phyloP scores from a whole-genome alignment of 2,329 filamentous ascomycete species.

The Leptosphaerulina australis region DNA sequence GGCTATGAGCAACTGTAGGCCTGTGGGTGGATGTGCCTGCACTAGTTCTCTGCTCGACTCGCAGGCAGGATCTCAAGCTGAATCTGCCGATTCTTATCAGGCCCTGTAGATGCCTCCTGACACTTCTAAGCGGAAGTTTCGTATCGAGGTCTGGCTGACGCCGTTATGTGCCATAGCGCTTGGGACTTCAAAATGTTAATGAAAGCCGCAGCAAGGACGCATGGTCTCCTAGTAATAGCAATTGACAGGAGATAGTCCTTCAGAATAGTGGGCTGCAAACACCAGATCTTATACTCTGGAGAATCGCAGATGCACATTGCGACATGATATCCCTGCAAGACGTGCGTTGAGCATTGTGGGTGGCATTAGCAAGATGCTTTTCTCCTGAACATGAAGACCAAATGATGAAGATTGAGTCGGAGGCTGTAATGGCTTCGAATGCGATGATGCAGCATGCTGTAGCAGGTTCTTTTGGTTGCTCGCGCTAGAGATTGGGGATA shows the following conservation, averaged over 20 bases:
- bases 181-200: not conserved
- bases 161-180: not conserved
- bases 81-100: no score
- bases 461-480: slow-evolving; percentile 6
- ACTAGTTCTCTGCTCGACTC: no score
- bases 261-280: no score
- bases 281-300: not conserved
- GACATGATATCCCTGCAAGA: slow-evolving; percentile 6
- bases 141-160: not conserved
- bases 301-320: not conserved
- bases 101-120: no score
- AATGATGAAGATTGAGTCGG: not conserved
- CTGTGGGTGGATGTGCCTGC: no score
- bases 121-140: not conserved
- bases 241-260: no score
- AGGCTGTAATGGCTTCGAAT: not conserved
- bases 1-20: no score
- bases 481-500: no score
- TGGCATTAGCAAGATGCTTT: not conserved
- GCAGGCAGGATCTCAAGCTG: no score
- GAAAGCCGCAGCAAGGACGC: no score
- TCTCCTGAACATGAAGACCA: not conserved
- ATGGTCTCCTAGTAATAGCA: no score
- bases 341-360: not conserved
- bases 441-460: not conserved